Conservation (phyloP, 306 rosid genomes). For the Cicer pinnatifidum region DNA sequence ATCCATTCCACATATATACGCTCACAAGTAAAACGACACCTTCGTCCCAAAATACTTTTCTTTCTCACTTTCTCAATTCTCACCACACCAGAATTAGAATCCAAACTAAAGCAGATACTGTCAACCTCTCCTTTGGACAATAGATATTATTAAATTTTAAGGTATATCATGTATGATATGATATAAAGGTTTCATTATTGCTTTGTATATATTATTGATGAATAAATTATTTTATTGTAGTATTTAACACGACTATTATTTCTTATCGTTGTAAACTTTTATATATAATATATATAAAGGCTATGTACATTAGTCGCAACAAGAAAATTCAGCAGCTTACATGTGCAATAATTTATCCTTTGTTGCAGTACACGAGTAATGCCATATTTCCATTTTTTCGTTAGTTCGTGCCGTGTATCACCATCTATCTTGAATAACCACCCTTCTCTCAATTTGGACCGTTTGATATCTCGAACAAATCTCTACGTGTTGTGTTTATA, state of each 20-base stretch:
- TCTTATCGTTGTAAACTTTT: too few relatives aligned
- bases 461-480: slow-evolving; percentile 1
- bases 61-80: not conserved
- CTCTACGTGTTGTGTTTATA: slow-evolving; percentile 34
- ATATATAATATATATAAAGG: not conserved
- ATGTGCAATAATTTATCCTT: not conserved
- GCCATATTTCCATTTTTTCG: not conserved
- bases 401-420: slow-evolving; percentile 28
- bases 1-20: too few relatives aligned
- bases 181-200: not conserved
- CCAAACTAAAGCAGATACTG: not conserved
- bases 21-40: not conserved
- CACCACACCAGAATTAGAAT: not conserved
- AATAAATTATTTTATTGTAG: too few relatives aligned
- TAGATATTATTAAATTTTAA: not conserved
- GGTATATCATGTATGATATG: not conserved
- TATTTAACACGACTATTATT: too few relatives aligned
- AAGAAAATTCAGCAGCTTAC: slow-evolving; percentile 11
- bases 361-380: not conserved
- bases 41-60: too few relatives aligned
- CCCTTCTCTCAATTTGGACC: slow-evolving; percentile 8
- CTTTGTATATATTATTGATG: not conserved
- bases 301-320: not conserved
- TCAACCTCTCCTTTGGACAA: not conserved
- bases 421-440: slow-evolving; percentile 23